Conservation (phyloP, 2,329 filamentous ascomycete genomes). For the Fusarium lateritium region DNA sequence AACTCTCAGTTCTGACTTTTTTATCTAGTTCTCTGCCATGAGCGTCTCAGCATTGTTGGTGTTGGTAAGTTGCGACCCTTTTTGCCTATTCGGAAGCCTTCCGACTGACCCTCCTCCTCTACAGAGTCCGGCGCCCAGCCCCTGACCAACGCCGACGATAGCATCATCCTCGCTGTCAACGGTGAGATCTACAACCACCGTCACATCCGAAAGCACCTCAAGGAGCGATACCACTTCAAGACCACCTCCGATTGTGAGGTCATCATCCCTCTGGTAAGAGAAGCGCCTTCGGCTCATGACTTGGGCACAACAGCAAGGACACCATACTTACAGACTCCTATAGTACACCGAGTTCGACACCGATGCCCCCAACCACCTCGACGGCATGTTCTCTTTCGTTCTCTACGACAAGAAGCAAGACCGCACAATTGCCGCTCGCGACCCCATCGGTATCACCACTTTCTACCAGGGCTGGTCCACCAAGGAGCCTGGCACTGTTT, state of each 20-base stretch:
- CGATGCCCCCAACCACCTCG: constrained; percentile 92
- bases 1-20: constrained; percentile 47
- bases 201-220: constrained; percentile 88
- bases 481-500: constrained; percentile 84
- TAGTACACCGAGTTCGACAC: constrained; percentile 94
- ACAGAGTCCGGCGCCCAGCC: constrained; percentile 95
- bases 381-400: constrained; percentile 99
- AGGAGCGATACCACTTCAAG: constrained; percentile 94
- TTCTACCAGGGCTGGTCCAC: constrained; percentile 97
- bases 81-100: constrained; percentile 20
- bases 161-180: constrained; percentile 94
- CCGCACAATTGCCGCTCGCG: constrained; percentile 91
- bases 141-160: constrained; percentile 90
- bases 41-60: constrained; percentile 97
- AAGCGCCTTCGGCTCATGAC: neutral
- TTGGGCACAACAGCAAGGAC: neutral
- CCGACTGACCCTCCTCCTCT: constrained; percentile 35
- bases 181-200: constrained; percentile 99
- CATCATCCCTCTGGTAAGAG: constrained; percentile 89
- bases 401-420: constrained; percentile 96
- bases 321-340: constrained; percentile 30
- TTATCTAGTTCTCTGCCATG: constrained; percentile 87
- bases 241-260: constrained; percentile 99
- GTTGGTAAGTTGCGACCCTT: constrained; percentile 75
- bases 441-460: constrained; percentile 96